phyloP scores from a whole-genome alignment of 306 rosid genomes.

The Lagenaria siceraria region DNA sequence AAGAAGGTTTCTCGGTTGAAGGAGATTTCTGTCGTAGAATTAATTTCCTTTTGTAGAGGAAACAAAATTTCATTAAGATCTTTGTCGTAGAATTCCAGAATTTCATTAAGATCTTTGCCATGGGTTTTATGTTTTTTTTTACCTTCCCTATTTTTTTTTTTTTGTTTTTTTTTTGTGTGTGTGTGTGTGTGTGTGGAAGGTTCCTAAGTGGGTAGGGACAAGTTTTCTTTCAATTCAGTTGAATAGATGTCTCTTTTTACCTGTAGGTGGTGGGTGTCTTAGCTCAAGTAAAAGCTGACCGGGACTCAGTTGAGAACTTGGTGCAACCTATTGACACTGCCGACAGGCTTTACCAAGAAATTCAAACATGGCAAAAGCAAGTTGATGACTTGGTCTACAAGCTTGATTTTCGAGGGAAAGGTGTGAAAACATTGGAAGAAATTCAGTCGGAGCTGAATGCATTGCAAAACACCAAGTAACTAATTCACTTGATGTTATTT shows the following conservation, averaged over 20 bases:
- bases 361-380: conserved; percentile 41
- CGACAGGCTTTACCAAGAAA: conserved; percentile 54
- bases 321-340: conserved; percentile 67
- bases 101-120: not conserved
- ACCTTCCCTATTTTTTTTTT: not conserved
- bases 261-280: conserved; percentile 61
- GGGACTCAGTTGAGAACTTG: conserved; percentile 51
- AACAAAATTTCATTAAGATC: not conserved
- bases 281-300: conserved; percentile 77
- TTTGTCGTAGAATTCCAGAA: not conserved
- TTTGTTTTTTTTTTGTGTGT: not conserved
- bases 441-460: conserved; percentile 56
- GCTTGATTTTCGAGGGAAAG: conserved; percentile 60
- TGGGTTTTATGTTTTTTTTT: too few relatives aligned
- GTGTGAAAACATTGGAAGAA: conserved; percentile 56
- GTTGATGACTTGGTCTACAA: conserved; percentile 63
- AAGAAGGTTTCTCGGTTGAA: not conserved
- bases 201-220: not conserved
- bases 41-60: not conserved
- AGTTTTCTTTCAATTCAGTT: not conserved
- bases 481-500: not conserved
- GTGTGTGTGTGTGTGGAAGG: too few relatives aligned
- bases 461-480: conserved; percentile 55
- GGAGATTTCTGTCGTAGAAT: not conserved
- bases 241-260: not conserved